A percentile compares a stretch with the other conserved stretches of the same genome.
Evolutionary conservation across 148 eudicot species (phyloP).

Genomic region (Camellia japonica): DNA sequence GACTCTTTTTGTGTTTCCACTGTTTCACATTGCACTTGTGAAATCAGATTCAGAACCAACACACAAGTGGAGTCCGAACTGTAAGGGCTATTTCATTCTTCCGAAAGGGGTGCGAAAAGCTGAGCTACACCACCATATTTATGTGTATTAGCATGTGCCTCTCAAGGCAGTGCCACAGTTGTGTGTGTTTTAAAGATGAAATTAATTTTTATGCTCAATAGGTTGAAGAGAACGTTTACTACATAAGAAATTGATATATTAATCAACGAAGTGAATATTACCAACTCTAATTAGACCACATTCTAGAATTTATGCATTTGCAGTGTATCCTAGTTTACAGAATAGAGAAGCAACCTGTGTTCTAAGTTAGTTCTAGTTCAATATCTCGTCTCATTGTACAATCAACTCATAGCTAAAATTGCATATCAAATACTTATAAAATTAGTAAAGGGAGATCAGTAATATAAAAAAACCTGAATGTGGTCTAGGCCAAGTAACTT

Average conservation of each 20-base stretch:
- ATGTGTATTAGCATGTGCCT: no score
- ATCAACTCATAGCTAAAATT: not conserved
- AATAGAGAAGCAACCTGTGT: not conserved
- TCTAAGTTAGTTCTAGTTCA: not conserved
- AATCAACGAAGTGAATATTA: not conserved
- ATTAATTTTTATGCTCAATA: no score
- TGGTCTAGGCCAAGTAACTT: constrained; percentile 97
- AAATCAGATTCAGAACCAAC: no score
- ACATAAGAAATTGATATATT: not conserved
- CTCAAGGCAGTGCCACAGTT: no score
- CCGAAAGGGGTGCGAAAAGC: no score
- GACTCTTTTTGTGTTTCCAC: no score
- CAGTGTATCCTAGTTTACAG: not conserved
- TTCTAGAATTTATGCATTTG: not conserved
- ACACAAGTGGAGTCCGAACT: no score
- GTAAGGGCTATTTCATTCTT: no score
- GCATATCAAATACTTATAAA: not conserved
- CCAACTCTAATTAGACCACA: not conserved
- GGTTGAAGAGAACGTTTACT: not conserved
- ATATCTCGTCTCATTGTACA: not conserved
- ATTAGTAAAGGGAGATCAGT: not conserved
- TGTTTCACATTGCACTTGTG: no score
- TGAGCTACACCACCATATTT: no score
- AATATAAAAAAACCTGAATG: constrained; percentile 61
- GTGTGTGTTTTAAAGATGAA: no score